phyloP scores from a whole-genome alignment of 768 basidiomycete genomes.

The Daedaleopsis sinensis region DNA sequence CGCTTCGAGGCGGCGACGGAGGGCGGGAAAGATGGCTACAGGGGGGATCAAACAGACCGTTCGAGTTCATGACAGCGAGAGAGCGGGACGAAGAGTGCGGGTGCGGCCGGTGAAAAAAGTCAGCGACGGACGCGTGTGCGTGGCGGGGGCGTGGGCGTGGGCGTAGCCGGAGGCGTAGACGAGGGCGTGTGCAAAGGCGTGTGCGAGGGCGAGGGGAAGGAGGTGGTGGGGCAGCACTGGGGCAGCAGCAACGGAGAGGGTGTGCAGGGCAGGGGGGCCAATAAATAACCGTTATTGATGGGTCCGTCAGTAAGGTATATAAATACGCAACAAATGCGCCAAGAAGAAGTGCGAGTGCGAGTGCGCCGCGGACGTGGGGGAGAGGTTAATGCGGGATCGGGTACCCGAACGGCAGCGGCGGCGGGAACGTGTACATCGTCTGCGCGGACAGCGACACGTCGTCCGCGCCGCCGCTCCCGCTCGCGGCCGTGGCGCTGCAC shows the following conservation, averaged over 20 bases:
- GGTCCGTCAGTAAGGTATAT: conserved; percentile 14
- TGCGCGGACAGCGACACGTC: background rate
- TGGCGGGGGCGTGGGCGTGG: too few species aligned
- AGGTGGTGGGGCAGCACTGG: conserved; percentile 6
- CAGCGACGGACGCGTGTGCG: conserved; percentile 2
- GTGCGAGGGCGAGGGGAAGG: too few species aligned
- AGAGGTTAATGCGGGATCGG: background rate
- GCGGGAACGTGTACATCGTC: background rate
- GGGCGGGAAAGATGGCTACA: background rate
- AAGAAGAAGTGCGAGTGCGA: background rate
- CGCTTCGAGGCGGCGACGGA: background rate
- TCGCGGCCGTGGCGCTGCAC: background rate
- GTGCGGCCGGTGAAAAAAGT: background rate
- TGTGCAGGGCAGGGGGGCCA: conserved; percentile 8
- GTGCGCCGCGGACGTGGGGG: too few species aligned
- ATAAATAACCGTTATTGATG: conserved; percentile 14
- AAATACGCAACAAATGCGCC: conserved; percentile 16
- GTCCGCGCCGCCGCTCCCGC: background rate
- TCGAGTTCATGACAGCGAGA: background rate
- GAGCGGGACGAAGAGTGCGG: background rate
- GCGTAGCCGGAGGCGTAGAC: too few species aligned
- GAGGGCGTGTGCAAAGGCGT: too few species aligned
- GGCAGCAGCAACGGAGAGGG: conserved; percentile 2
- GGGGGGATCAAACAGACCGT: background rate
- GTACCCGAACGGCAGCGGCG: background rate